Percentiles rank a stretch among this genome's conserved stretches.
phyloP scores from a whole-genome alignment of 164 flowering plant genomes.

The Hamamelis virginiana region DNA sequence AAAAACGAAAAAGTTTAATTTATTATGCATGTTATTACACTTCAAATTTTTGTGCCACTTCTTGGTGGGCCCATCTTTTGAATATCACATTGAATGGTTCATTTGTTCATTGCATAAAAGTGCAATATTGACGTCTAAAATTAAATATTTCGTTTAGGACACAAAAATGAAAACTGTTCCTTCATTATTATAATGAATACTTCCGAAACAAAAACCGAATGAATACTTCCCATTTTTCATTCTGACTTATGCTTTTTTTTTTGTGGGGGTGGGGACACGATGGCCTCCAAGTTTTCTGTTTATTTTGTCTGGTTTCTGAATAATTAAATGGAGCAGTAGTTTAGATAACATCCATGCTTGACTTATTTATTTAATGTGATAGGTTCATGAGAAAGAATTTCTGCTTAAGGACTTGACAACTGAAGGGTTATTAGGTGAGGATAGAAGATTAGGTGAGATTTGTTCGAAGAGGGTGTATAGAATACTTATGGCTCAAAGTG shows the following conservation, averaged over 20 bases:
- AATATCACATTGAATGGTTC: not conserved
- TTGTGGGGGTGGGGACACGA: no score
- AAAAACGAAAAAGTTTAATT: not conserved
- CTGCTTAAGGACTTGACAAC: conserved; percentile 67
- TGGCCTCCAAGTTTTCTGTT: no score
- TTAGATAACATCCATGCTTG: not conserved
- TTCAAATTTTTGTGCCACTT: not conserved
- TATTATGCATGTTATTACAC: not conserved
- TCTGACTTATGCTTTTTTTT: not conserved
- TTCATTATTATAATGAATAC: no score
- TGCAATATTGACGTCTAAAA: no score
- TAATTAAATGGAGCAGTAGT: not conserved
- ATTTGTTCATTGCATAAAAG: no score
- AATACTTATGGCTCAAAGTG: conserved; percentile 85
- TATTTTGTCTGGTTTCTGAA: no score
- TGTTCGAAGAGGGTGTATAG: conserved; percentile 96
- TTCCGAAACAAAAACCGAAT: no score
- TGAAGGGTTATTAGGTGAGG: conserved; percentile 67
- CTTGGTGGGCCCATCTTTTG: not conserved
- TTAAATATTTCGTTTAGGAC: no score
- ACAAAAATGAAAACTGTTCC: no score
- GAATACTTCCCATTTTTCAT: no score
- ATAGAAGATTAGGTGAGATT: conserved; percentile 81
- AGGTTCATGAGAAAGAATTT: conserved; percentile 95
- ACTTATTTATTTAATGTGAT: conserved; percentile 7